Base-by-base conservation (phyloP, 176 grass and related monocot species). In the Carex scoparia region DNA sequence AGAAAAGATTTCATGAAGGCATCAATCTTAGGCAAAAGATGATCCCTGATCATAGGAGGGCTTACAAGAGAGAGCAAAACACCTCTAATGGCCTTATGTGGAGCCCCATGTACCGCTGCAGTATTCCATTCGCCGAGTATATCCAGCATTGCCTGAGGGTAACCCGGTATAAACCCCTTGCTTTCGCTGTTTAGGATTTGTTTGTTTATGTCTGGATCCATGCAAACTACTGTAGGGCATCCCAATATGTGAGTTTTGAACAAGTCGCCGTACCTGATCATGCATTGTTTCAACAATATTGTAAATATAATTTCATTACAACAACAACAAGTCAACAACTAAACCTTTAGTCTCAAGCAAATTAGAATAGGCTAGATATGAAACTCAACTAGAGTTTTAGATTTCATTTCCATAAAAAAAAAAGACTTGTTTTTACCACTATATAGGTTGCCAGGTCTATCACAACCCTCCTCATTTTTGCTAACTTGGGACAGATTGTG, bases 231-330 rank as follows among this genome's bases (percentile, higher is more conserved):
- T 1, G 86, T 88, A 64, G 81, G 81, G 15, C 80, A 35, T 78
- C 86, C 86, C 56, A 88, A 81, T 57, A 88, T 53, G 58, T 84
- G 79, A 75, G 86, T 84, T 46, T 88, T 88, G 80, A 88, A 88
- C 86, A 88, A 54, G 31, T 73, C 62, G 2, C 86, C 86, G 15
- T 88, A 84, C 69, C 86, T 88, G 46, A 10, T 18, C n/a, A n/a
- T n/a, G n/a, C n/a, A 28, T 53, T 49, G 71, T 53, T n/a, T 4
- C 30, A 53, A 51, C 5, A 16, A n/a, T n/a, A 7, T 75, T 75
- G 19, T 49, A 53, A 49, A 5, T 30, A 51, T 51, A 28, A 73
- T 27, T 49, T 7, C 3, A 51, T 73, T 48, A 40, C 38, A 40
- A 40, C 38, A 40, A 40, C 38, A 40, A 38, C 4, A 35, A 35